Evolutionary conservation across 1,139 yeast genomes (phyloP).

Genomic region (Sugiyamaella xylanicola): DNA sequence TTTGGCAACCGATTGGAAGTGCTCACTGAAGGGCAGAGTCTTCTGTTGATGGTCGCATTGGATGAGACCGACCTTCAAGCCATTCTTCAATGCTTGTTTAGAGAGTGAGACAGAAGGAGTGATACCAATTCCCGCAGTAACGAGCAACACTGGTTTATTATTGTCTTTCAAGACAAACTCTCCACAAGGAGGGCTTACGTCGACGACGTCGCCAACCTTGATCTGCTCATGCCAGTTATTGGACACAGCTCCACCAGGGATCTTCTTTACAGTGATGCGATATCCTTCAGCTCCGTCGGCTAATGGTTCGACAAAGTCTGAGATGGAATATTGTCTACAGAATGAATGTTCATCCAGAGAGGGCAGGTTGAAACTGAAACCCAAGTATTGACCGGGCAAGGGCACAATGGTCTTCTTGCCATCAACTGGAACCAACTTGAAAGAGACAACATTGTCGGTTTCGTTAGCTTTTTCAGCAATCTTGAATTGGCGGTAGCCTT

Average conservation of each 20-base stretch:
- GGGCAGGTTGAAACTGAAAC: constrained; percentile 49
- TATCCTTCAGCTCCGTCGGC: constrained; percentile 42
- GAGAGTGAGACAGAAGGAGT: constrained; percentile 62
- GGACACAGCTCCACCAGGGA: constrained; percentile 58
- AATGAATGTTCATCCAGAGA: constrained; percentile 39
- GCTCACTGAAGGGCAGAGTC: constrained; percentile 30
- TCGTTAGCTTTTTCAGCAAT: constrained; percentile 51
- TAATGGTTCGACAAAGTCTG: constrained; percentile 37
- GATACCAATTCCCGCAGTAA: constrained; percentile 69
- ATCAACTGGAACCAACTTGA: constrained; percentile 54
- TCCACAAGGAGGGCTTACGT: constrained; percentile 64
- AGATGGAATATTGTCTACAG: constrained; percentile 56
- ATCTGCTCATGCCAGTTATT: constrained; percentile 53
- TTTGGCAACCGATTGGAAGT: constrained; percentile 24
- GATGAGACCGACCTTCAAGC: constrained; percentile 28
- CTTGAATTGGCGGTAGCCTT: constrained; percentile 56
- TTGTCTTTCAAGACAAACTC: constrained; percentile 48
- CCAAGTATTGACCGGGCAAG: constrained; percentile 63
- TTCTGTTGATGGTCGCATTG: constrained; percentile 33
- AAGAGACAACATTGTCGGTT: constrained; percentile 52
- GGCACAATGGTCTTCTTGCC: constrained; percentile 46
- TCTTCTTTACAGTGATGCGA: constrained; percentile 56
- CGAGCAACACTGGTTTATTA: constrained; percentile 44
- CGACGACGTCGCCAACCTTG: constrained; percentile 53
- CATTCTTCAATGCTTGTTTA: constrained; percentile 41